Evolutionary conservation across 176 grass and related monocot species (phyloP), one percentile per base, ranked within the genome.

Genomic region (Triticum monococcum): DNA sequence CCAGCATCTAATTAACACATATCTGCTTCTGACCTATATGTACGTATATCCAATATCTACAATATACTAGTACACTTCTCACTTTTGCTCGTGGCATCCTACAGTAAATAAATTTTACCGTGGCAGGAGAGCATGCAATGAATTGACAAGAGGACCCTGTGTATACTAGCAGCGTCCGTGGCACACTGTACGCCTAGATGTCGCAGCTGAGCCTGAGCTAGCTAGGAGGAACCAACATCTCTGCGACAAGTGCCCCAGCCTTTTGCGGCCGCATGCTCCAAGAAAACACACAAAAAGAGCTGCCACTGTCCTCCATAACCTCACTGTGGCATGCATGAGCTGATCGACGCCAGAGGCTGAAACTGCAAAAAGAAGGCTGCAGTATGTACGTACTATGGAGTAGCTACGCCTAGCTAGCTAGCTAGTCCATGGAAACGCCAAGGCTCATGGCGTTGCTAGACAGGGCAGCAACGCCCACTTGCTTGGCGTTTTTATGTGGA

Each of bases 231-330:
- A 36, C 46, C 68, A 77, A 41, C 54, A 78, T 77, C n/a, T 38
- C 32, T 48, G 48, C 83, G 83, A 77, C 88, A 90, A 64, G 11
- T 78, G 72, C 84, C 88, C 88, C 84, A 83, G 79, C 63, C 79
- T 82, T 83, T 48, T 54, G 83, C 18, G 64, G 52, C 83, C 79
- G 69, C 79, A 86, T 70, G 72, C 54, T 86, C n/a, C 71, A 63
- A 32, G 79, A 81, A 81, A 79, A 48, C 63, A 24, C 13, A 63
- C 57, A 65, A 60, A 78, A 76, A 37, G 83, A 82, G 24, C 83
- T 52, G 72, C 68, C 50, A 54, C 50, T 18, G 50, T 18, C 16
- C 50, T 54, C 5, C 50, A 7, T 54, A 54, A 17, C 50, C 50
- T 54, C 50, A 54, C 16, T 37, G 16, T 78, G 74, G 2, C 81